Evolutionary conservation across 768 basidiomycete species (phyloP), one percentile per base, ranked within the genome.

Genomic region (Kondoa subrosea): DNA sequence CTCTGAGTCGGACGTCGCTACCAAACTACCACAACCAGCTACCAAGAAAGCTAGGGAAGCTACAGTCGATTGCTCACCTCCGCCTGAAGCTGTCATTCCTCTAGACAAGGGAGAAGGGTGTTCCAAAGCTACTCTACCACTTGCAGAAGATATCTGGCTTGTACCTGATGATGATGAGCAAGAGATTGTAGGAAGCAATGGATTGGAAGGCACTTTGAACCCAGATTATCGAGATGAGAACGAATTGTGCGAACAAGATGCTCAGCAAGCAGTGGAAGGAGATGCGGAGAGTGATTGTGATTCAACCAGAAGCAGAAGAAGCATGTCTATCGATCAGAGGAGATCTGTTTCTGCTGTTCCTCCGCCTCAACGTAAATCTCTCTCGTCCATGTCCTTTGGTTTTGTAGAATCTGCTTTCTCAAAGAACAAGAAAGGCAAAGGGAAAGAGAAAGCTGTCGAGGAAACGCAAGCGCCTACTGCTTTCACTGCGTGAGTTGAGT

Each of bases 401-500:
- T 63, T 16, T 29, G 29, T 16, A 16, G 33, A 27, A 63, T 63
- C 61, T 63, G 29, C 26, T 63, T 33, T 15, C 8, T 31, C 17
- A 17, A 60, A 25, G 25, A 60, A 26, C 14, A 15, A 15, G 14
- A 63, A 63, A 32, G 27, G 16, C 29, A 63, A 27, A 27, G 30
- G 14, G 16, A 17, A 27, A 16, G 27, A 27, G 17, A 63, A 63
- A n/a, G 16, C 3, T 16, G 34, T n/a, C n/a, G n/a, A 63, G 4
- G 27, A 63, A n/a, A 27, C 30, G 61, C 26, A 3, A 12, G 30
- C 16, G 34, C 72, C 77, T 3, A 80, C 83, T 70, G 78, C 83
- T 0, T 96, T 92, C 77, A 85, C 86, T 0, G 80, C 87, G n/a
- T 81, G n/a, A n/a, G n/a, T n/a, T n/a, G n/a, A n/a, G n/a, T n/a